Percentiles rank a stretch among this genome's conserved stretches.
These are phyloP conservation scores for Zizania latifolia DNA, from an alignment of 176 grass and related monocot genomes.

Conservation along the genomic window DNA sequence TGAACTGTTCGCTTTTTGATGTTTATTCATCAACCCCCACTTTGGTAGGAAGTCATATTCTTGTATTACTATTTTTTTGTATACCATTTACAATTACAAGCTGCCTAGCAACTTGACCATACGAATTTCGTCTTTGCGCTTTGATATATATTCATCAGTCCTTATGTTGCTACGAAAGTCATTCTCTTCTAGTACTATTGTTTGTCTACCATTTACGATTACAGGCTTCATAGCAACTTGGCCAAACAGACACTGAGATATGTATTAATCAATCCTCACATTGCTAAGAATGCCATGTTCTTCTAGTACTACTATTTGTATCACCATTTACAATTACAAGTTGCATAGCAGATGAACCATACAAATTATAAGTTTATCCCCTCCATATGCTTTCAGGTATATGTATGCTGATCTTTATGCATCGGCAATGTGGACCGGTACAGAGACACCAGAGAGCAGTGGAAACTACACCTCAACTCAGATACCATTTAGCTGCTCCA, in stretches of 20 bases:
- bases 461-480: conserved; percentile 59
- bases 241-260: no score
- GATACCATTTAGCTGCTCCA: conserved; percentile 41
- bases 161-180: background rate
- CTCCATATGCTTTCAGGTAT: conserved; percentile 46
- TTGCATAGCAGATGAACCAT: background rate
- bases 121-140: background rate
- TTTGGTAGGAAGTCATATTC: background rate
- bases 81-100: background rate
- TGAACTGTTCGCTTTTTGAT: background rate
- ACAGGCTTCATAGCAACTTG: no score
- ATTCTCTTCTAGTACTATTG: background rate
- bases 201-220: background rate
- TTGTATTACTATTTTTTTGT: background rate
- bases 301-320: background rate
- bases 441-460: conserved; percentile 53
- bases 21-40: background rate
- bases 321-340: background rate
- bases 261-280: background rate
- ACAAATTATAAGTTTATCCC: background rate
- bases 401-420: conserved; percentile 71
- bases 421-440: conserved; percentile 55
- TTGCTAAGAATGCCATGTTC: background rate
- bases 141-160: background rate
- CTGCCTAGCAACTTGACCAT: no score